Evolutionary conservation across 768 basidiomycete species (phyloP).

Genomic region (Pulveroboletus sp.): DNA sequence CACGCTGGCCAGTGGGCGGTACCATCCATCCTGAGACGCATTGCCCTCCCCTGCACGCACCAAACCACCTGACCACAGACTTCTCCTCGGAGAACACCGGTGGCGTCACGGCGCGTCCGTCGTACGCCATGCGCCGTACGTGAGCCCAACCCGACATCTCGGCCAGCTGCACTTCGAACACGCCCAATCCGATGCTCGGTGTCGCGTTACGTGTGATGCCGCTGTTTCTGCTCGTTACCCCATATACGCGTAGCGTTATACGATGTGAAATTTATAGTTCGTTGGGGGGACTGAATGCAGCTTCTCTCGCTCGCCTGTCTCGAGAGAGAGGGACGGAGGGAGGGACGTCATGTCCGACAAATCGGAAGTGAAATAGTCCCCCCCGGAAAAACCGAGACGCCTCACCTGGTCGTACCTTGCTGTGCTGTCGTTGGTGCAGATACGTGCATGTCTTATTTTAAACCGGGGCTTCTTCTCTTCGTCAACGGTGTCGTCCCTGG

Average conservation of each 20-base stretch:
- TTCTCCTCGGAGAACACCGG: background rate
- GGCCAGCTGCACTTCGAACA: too few species aligned
- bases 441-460: background rate
- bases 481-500: background rate
- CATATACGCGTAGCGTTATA: background rate
- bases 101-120: background rate
- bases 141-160: background rate
- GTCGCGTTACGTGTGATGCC: background rate
- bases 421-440: background rate
- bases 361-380: background rate
- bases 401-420: background rate
- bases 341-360: background rate
- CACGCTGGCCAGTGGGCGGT: too few species aligned
- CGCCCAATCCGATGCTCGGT: background rate
- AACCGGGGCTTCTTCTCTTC: background rate
- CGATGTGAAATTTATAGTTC: background rate
- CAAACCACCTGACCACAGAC: too few species aligned
- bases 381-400: background rate
- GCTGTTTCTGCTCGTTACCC: background rate
- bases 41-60: background rate
- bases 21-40: too few species aligned
- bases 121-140: background rate
- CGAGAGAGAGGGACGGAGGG: background rate
- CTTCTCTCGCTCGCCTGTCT: background rate
- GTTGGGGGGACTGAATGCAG: background rate